Evolutionary conservation across 2,329 filamentous ascomycete species (phyloP), one percentile per base, ranked within the genome.

Genomic region (Neonectria ditissima): DNA sequence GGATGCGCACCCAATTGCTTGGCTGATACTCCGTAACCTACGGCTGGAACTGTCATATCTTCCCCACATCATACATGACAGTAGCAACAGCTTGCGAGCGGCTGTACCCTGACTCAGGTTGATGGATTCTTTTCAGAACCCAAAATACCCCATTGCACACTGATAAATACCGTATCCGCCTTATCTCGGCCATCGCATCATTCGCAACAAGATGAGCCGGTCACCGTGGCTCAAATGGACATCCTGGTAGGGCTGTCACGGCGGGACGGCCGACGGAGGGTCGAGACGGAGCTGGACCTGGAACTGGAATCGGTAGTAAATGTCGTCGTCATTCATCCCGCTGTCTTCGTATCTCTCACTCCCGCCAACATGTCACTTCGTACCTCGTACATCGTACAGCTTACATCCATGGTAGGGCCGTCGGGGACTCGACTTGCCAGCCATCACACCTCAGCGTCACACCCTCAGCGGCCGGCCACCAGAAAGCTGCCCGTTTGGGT

Each of bases 161-260:
- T 52, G 59, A 61, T 37, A 37, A 61, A 51, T 24, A 18, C 34
- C 32, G 59, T 34, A 45, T 56, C 59, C 58, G 55, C 55, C 52
- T 51, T 39, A 50, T 55, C 51, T 59, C 56, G 48, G 56, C 45
- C 48, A 10, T 47, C 39, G 56, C 30, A 20, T 51, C 56, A 47
- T 48, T 18, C 47, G 56, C 30, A 59, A 41, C 56, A 43, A 47
- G 30, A 59, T 39, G 39, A 39, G 28, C 51, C 39, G 24, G 56
- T 20, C 56, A 28, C 52, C 34, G 16, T 28, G 37, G 56, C 28
- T 53, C 56, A 37, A 45, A 18, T 13, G 4, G 45, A 53, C 24
- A 39, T 39, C 55, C 32, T 18, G n/a, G 32, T 47, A 39, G 52
- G 59, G 53, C 53, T 62, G 59, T 51, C 37, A 16, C 43, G 16